Evolutionary conservation across 2,329 filamentous ascomycete species (phyloP).

Genomic region (Thermothelomyces thermophilus): DNA sequence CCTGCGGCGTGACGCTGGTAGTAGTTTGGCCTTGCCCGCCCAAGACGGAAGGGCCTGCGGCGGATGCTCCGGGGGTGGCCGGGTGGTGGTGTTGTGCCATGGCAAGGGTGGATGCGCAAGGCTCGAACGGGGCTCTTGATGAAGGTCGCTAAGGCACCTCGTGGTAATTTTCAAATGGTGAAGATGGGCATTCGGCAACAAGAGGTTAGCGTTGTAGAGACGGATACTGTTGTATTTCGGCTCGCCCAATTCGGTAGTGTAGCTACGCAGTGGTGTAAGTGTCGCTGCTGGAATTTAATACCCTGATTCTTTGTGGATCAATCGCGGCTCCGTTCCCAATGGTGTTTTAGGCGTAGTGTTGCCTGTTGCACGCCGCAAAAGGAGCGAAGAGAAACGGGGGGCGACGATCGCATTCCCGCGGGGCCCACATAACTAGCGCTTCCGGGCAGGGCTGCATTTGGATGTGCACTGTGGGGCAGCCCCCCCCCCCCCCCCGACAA

Average conservation of each 20-base stretch:
- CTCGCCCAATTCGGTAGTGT: no score
- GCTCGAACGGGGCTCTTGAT: no score
- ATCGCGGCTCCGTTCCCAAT: not conserved
- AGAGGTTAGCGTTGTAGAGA: no score
- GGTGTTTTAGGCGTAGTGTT: not conserved
- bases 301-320: no score
- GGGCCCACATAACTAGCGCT: not conserved
- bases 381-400: not conserved
- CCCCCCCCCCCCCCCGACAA: no score
- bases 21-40: constrained; percentile 34
- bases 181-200: no score
- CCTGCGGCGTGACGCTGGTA: constrained; percentile 24
- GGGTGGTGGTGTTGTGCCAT: constrained; percentile 20
- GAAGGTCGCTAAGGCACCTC: no score
- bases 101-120: constrained; percentile 10
- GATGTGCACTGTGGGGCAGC: not conserved
- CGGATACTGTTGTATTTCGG: no score
- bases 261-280: no score
- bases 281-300: no score
- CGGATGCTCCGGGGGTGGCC: constrained; percentile 22
- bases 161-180: no score
- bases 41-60: constrained; percentile 33
- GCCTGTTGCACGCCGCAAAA: not conserved
- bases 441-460: not conserved
- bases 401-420: constrained; percentile 1